These are phyloP conservation scores for Nematodospora anomalae DNA, from an alignment of 1,139 yeast species.

Conservation along the genomic window DNA sequence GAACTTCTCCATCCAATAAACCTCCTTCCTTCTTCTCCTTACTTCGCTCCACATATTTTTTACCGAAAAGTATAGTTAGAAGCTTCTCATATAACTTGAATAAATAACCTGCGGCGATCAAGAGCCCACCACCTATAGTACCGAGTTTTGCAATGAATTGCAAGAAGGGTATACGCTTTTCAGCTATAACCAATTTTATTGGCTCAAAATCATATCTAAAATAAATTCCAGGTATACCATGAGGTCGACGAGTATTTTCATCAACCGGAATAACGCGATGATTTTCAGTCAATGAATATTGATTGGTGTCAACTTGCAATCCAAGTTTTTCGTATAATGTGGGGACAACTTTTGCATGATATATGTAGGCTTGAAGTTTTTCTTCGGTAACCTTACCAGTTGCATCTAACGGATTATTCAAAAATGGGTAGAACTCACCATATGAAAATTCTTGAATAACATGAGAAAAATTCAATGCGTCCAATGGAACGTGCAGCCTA, in stretches of 20 bases:
- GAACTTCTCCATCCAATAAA: conserved; percentile 15
- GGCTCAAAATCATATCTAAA: conserved; percentile 90
- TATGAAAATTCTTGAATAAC: conserved; percentile 83
- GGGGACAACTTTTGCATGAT: conserved; percentile 81
- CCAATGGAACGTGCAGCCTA: conserved; percentile 44
- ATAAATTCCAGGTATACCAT: conserved; percentile 72
- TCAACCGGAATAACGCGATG: conserved; percentile 26
- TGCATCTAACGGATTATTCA: conserved; percentile 82
- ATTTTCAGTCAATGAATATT: conserved; percentile 75
- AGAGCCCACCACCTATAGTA: conserved; percentile 75
- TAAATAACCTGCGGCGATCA: conserved; percentile 52
- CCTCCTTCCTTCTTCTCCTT: conserved; percentile 52
- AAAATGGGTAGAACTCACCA: conserved; percentile 85
- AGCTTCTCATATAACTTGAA: conserved; percentile 51
- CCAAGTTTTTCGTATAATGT: conserved; percentile 75
- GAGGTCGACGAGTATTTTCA: conserved; percentile 23
- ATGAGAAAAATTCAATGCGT: conserved; percentile 75
- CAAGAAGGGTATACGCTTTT: conserved; percentile 70
- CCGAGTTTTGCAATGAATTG: conserved; percentile 77
- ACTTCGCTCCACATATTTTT: conserved; percentile 51
- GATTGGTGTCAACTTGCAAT: conserved; percentile 73
- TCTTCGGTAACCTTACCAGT: conserved; percentile 58
- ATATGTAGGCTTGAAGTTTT: conserved; percentile 51
- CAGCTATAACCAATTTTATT: conserved; percentile 65
- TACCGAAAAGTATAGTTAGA: conserved; percentile 47